These are phyloP conservation scores for Leishmania tropica DNA, from an alignment of 208 protist genomes.

Conservation along the genomic window DNA sequence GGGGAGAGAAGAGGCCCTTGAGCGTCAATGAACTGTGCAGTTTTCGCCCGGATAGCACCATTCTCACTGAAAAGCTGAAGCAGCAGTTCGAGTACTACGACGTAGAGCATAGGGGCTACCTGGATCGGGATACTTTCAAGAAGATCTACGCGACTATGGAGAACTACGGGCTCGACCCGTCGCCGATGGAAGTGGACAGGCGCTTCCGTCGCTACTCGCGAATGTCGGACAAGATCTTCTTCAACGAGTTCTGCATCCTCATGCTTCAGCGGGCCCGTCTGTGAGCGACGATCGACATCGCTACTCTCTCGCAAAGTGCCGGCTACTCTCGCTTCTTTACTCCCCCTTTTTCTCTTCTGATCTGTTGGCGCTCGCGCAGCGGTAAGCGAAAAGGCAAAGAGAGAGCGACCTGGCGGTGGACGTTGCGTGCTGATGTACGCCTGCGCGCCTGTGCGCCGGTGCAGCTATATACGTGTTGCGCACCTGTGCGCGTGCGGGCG, in stretches of 20 bases:
- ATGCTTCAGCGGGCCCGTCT: slow-evolving; percentile 86
- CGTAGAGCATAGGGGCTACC: slow-evolving; percentile 50
- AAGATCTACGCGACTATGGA: slow-evolving; percentile 75
- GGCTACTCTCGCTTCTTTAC: no score
- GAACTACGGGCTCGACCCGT: slow-evolving; percentile 73
- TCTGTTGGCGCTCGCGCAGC: no score
- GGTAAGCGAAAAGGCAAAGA: not conserved
- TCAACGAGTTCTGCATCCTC: slow-evolving; percentile 84
- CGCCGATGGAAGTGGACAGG: slow-evolving; percentile 49
- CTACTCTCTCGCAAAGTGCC: not conserved
- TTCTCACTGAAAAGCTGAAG: slow-evolving; percentile 70
- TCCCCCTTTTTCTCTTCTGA: not conserved
- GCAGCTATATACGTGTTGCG: not conserved
- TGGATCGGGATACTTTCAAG: slow-evolving; percentile 79
- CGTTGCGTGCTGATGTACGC: not conserved
- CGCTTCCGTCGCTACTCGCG: slow-evolving; percentile 58
- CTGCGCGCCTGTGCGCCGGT: not conserved
- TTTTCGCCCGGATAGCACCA: not conserved
- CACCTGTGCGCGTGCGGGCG: not conserved
- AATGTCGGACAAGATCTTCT: slow-evolving; percentile 57
- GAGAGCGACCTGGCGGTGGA: not conserved
- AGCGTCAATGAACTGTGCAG: not conserved
- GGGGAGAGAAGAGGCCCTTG: not conserved
- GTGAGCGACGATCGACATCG: slow-evolving; percentile 32
- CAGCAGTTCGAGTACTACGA: slow-evolving; percentile 66